A percentile compares a stretch with the other conserved stretches of the same genome.
Conservation (phyloP, 345 rosid genomes). For the Citrus trifoliata region DNA sequence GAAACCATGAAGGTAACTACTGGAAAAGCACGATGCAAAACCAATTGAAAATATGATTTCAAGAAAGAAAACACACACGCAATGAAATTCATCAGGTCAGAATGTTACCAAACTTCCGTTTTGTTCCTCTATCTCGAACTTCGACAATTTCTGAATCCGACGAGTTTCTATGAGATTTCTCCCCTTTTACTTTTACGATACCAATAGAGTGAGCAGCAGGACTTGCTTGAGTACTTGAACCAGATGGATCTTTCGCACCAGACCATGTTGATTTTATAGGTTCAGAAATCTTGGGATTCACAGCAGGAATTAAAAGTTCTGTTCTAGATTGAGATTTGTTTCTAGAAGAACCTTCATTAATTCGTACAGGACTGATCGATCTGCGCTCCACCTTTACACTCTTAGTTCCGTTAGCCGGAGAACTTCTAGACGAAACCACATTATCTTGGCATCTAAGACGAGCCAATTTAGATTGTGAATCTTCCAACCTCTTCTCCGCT, state of each 20-base stretch:
- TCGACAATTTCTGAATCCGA: constrained; percentile 32
- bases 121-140: constrained; percentile 46
- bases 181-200: constrained; percentile 37
- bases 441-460: constrained; percentile 44
- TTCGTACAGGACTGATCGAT: constrained; percentile 26
- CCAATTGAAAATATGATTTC: not conserved
- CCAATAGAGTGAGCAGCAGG: constrained; percentile 20
- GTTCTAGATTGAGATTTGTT: constrained; percentile 29
- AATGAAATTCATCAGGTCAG: not conserved
- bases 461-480: constrained; percentile 53
- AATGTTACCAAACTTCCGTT: constrained; percentile 66
- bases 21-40: not conserved
- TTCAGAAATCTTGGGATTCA: constrained; percentile 34
- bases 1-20: not conserved
- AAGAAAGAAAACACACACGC: not conserved
- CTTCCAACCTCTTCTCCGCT: constrained; percentile 58
- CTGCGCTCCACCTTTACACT: constrained; percentile 33
- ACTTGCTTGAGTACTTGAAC: constrained; percentile 23
- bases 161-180: constrained; percentile 33
- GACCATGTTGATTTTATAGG: constrained; percentile 30
- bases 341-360: constrained; percentile 28
- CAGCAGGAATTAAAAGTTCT: constrained; percentile 49
- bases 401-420: constrained; percentile 21
- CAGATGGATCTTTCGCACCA: constrained; percentile 22
- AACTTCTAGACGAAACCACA: constrained; percentile 21